phyloP scores from a whole-genome alignment of 164 flowering plant genomes.

The Protea cynaroides region DNA sequence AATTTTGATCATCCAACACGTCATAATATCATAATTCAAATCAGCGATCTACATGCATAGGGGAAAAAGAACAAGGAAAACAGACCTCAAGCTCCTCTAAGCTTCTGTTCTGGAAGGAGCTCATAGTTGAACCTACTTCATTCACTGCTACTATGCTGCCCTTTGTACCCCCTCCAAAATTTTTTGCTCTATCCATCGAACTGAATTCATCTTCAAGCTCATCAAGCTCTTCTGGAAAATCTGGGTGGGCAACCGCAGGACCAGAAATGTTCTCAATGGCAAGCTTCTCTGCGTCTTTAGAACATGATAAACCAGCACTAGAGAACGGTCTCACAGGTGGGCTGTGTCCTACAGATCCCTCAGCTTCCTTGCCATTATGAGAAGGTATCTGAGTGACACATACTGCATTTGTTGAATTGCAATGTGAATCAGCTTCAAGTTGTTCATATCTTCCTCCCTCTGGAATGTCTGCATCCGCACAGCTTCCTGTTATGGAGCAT shows the following conservation, averaged over 20 bases:
- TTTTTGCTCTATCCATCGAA: slow-evolving; percentile 21
- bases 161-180: slow-evolving; percentile 13
- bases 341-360: slow-evolving; percentile 11
- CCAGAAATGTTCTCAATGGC: slow-evolving; percentile 40
- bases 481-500: slow-evolving; percentile 4
- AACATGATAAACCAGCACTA: slow-evolving; percentile 19
- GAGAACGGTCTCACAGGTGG: slow-evolving; percentile 9
- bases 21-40: neutral
- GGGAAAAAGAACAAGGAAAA: slow-evolving; percentile 3
- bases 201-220: slow-evolving; percentile 53
- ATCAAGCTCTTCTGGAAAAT: slow-evolving; percentile 38
- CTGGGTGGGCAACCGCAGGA: slow-evolving; percentile 26
- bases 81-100: slow-evolving; percentile 87
- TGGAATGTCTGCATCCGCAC: slow-evolving; percentile 7
- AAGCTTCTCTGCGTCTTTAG: slow-evolving; percentile 43
- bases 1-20: neutral
- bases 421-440: slow-evolving; percentile 16
- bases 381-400: slow-evolving; percentile 8
- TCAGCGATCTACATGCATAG: neutral
- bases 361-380: slow-evolving; percentile 11
- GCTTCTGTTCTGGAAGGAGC: slow-evolving; percentile 26
- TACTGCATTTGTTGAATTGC: slow-evolving; percentile 7
- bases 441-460: slow-evolving; percentile 13
- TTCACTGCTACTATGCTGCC: slow-evolving; percentile 14
- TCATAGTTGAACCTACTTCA: slow-evolving; percentile 13